Base-by-base conservation (phyloP, 306 rosid genomes). In the Abrus pulchellus region DNA sequence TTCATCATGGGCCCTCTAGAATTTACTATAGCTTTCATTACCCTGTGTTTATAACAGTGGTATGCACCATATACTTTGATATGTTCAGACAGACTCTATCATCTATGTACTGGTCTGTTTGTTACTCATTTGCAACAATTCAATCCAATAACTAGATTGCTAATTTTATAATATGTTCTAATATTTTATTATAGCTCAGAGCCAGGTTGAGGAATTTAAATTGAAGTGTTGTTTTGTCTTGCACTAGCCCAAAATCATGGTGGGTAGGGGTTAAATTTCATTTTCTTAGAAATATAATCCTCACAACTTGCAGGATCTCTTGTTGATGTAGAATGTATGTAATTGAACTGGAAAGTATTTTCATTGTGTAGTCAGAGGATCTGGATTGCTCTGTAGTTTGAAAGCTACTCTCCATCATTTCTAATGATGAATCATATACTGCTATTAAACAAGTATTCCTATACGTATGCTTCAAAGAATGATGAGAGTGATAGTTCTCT, bases 361-460 rank as follows among this genome's bases (percentile, higher is more conserved):
- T 27, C 29, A 40, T 55, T 5, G 33, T 55, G 49, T 45, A 14
- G 32, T 56, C 29, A 8, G 10, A 48, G 34, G 71, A 36, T 28
- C 49, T 33, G 70, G 34, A 32, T 56, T 49, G 13, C 14, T n/a
- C 0, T 20, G 34, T 49, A 13, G 56, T 80, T 41, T 80, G 74
- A 80, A 72, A 52, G 29, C 60, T 53, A 63, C 68, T 41, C 49
- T 63, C 72, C 74, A 41, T 72, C 59, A 72, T 80, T 38, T 43
- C 3, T 60, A 71, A 80, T 71, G 54, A 80, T 80, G 59, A 61
- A 41, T 50, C 36, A 80, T n/a, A 80, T 12, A 36, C 8, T 48
- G 66, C 38, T 29, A 50, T 61, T 49, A 50, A 70, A 43, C 62
- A 33, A 4, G 10, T 12, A 79, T 6, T 47, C 5, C 32, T 33